Conservation (phyloP, 2,329 filamentous ascomycete genomes). For the Metarhizium humberi region DNA sequence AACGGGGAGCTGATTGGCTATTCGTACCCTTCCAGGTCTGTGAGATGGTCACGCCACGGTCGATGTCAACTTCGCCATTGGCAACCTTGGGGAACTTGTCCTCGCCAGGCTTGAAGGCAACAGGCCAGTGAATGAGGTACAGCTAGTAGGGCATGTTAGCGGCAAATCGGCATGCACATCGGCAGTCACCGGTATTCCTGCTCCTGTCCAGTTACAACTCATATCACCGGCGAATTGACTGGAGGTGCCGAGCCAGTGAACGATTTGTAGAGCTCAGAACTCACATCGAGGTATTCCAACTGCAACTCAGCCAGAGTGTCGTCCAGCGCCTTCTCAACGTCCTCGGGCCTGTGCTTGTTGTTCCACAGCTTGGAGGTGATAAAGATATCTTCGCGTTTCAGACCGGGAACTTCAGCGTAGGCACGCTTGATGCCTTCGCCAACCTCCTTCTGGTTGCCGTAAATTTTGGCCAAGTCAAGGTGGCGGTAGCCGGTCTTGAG, state of each 20-base stretch:
- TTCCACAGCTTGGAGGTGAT: constrained; percentile 60
- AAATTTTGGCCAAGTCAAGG: constrained; percentile 44
- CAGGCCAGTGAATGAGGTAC: constrained; percentile 57
- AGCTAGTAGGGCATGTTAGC: constrained; percentile 23
- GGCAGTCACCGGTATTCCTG: background rate
- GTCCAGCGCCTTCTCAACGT: constrained; percentile 46
- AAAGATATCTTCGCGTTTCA: constrained; percentile 48
- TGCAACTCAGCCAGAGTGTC: constrained; percentile 46
- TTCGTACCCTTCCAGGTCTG: constrained; percentile 35
- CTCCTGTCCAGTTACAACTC: background rate
- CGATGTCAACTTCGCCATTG: constrained; percentile 29
- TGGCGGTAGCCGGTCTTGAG: constrained; percentile 56
- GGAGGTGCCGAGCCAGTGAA: background rate
- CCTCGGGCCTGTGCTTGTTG: constrained; percentile 50
- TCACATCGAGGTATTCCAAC: constrained; percentile 47
- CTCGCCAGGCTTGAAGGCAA: constrained; percentile 30
- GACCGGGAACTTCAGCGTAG: constrained; percentile 35
- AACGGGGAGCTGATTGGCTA: background rate
- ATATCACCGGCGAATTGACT: background rate
- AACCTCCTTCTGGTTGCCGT: constrained; percentile 56
- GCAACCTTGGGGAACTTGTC: constrained; percentile 35
- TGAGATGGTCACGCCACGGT: constrained; percentile 30
- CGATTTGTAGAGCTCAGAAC: constrained; percentile 6
- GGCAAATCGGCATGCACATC: background rate
- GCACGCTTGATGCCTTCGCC: constrained; percentile 44